A percentile compares a stretch with the other conserved stretches of the same genome.
Conservation (phyloP, 805 yeast genomes). For the Debaryomyces castellii region DNA sequence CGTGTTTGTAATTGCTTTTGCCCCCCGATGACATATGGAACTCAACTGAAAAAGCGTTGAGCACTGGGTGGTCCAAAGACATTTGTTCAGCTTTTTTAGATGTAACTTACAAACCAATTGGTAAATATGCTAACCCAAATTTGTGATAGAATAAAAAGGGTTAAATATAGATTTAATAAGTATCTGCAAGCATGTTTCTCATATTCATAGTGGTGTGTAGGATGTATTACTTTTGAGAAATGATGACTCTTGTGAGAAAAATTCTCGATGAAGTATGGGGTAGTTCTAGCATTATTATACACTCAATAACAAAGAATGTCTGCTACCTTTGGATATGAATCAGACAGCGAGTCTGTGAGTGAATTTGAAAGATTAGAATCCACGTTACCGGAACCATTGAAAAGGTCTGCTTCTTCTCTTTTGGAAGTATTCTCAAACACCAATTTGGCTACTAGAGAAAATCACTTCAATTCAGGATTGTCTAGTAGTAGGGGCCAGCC, state of each 20-base stretch:
- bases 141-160: conserved; percentile 43
- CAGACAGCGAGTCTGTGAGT: conserved; percentile 25
- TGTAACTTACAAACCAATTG: conserved; percentile 36
- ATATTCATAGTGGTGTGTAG: not conserved
- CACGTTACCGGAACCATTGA: conserved; percentile 39
- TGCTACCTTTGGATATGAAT: conserved; percentile 7
- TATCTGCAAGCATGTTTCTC: too few species aligned
- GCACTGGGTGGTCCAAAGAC: conserved; percentile 44
- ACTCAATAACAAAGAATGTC: not conserved
- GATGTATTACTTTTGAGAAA: not conserved
- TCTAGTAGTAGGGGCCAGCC: conserved; percentile 5
- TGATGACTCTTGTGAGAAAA: not conserved
- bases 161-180: too few species aligned
- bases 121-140: conserved; percentile 32
- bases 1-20: conserved; percentile 42
- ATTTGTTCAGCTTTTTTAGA: conserved; percentile 30
- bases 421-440: conserved; percentile 26
- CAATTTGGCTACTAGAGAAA: conserved; percentile 8
- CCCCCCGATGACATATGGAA: conserved; percentile 39
- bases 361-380: conserved; percentile 45
- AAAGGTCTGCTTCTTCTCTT: conserved; percentile 38
- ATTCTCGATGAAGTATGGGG: not conserved
- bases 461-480: conserved; percentile 13
- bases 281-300: not conserved
- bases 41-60: conserved; percentile 31